These are phyloP conservation scores for Acephala macrosclerotiorum DNA, from an alignment of 2,329 filamentous ascomycete species.

Conservation along the genomic window DNA sequence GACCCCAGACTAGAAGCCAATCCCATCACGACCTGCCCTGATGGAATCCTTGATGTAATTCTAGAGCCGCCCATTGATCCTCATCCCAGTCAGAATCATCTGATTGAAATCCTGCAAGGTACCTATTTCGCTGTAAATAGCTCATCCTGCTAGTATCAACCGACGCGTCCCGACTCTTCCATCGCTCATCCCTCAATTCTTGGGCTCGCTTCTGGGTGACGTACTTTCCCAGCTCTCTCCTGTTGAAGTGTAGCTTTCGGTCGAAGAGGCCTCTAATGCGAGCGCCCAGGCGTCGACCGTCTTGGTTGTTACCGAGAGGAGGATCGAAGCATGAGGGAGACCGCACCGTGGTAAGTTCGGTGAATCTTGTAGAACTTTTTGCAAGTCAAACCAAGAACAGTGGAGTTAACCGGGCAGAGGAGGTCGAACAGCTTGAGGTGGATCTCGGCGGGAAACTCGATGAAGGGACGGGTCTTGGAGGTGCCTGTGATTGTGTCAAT, in stretches of 20 bases:
- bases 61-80: not conserved
- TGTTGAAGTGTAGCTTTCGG: not conserved
- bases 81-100: not conserved
- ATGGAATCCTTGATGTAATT: not conserved
- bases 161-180: not conserved
- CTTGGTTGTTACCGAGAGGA: not conserved
- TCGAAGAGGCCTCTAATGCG: not conserved
- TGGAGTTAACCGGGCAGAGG: not conserved
- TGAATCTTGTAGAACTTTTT: constrained; percentile 1
- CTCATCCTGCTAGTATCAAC: not conserved
- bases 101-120: not conserved
- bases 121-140: not conserved
- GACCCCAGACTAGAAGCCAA: not conserved
- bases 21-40: not conserved
- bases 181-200: not conserved
- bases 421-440: not conserved
- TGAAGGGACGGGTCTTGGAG: not conserved
- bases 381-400: not conserved
- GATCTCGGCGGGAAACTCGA: not conserved
- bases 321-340: not conserved
- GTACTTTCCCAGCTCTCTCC: not conserved
- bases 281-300: not conserved
- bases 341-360: not conserved
- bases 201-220: not conserved
- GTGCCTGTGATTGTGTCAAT: not conserved